Evolutionary conservation across 306 rosid genomes (phyloP), one percentile per base, ranked within the genome.

Genomic region (Vigna mungo): DNA sequence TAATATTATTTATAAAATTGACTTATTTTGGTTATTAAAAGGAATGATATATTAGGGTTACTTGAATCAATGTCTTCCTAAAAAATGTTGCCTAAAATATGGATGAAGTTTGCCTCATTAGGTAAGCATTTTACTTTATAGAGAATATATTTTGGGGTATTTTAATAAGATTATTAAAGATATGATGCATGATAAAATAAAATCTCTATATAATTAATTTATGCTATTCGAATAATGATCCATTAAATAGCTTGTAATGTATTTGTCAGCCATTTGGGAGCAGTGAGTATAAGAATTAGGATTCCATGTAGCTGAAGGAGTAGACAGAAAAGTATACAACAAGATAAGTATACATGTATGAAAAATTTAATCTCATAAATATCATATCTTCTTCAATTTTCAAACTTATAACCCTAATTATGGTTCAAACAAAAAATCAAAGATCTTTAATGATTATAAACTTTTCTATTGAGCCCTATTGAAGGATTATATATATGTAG

Each of bases 311-410:
- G 85, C 44, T 43, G 58, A 43, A 67, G 59, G 3, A 67, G 70
- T 43, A 39, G 79, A 77, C 83, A 80, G 16, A 44, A 72, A 71
- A 27, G 58, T 67, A 78, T 49, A 58, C 14, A 73, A 64, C n/a
- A 46, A 32, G 37, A 59, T 58, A 71, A 44, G 16, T 18, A 9
- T 9, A 3, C 9, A 64, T 68, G 8, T 39, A 44, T 80, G 56
- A 13, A 70, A 61, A 2, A 37, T 70, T 76, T 20, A 44, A 77
- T 71, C 67, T 62, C 25, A 23, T 55, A 49, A 55, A 77, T 77
- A 71, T 67, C 36, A 67, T 67, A 47, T 67, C 12, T 1, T 53
- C 75, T 68, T 67, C 59, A 67, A 54, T 17, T 44, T 52, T 64
- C 16, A 67, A 55, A 30, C 23, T n/a, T 9, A 20, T 66, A 66